phyloP scores from a whole-genome alignment of 495 filamentous ascomycete species.

The Pyrenula massariospora region DNA sequence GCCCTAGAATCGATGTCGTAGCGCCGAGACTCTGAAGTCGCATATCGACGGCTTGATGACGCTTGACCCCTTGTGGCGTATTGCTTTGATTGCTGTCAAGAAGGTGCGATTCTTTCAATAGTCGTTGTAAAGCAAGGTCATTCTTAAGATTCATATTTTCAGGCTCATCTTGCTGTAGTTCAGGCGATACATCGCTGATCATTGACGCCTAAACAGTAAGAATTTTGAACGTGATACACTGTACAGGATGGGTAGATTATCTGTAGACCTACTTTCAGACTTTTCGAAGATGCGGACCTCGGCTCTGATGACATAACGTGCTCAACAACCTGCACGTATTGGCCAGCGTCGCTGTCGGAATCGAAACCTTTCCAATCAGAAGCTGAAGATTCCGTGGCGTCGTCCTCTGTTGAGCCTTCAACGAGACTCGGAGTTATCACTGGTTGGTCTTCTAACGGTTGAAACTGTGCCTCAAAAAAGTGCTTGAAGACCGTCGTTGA shows the following conservation, averaged over 20 bases:
- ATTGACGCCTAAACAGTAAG: too few relatives aligned
- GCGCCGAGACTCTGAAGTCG: constrained; percentile 71
- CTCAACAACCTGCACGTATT: constrained; percentile 53
- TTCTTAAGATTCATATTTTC: constrained; percentile 68
- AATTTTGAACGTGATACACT: constrained; percentile 1
- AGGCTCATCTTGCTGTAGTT: constrained; percentile 35
- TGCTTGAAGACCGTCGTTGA: constrained; percentile 65
- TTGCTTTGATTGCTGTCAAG: constrained; percentile 48
- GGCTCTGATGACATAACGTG: background rate
- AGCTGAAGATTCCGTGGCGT: constrained; percentile 22
- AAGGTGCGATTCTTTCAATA: constrained; percentile 87
- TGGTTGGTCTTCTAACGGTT: constrained; percentile 44
- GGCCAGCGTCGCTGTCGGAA: constrained; percentile 17
- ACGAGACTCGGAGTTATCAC: too few relatives aligned
- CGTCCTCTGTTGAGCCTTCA: constrained; percentile 13
- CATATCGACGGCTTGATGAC: constrained; percentile 69
- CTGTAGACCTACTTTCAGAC: too few relatives aligned
- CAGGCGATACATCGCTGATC: constrained; percentile 13
- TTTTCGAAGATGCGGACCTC: too few relatives aligned
- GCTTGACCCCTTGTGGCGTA: constrained; percentile 49
- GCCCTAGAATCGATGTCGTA: constrained; percentile 57
- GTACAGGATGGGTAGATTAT: constrained; percentile 33
- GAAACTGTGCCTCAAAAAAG: constrained; percentile 81
- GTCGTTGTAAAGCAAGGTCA: constrained; percentile 79
- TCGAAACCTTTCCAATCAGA: constrained; percentile 61